These are phyloP conservation scores for Magnolia sinica DNA, from an alignment of 164 flowering plant genomes.

Conservation along the genomic window DNA sequence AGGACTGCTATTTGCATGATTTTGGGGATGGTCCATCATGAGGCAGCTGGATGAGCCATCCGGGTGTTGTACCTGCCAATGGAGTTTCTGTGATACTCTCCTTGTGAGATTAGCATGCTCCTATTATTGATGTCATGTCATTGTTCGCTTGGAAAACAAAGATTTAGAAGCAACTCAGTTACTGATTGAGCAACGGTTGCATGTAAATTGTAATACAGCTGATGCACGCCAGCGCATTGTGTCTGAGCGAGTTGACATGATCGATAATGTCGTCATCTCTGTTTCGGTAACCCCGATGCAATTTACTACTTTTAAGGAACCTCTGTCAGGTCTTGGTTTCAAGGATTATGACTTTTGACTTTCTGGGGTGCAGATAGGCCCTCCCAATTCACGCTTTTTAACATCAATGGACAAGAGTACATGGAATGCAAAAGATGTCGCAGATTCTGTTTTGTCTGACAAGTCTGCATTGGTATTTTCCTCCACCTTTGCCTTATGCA, in stretches of 20 bases:
- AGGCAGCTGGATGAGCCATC: background rate
- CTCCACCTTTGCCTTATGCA: background rate
- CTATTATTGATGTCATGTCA: background rate
- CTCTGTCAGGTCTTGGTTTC: background rate
- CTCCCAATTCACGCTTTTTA: slow-evolving; percentile 68
- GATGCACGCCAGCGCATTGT: slow-evolving; percentile 96
- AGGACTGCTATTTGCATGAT: background rate
- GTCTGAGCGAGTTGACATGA: slow-evolving; percentile 90
- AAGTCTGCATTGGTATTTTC: slow-evolving; percentile 53
- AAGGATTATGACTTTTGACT: slow-evolving; percentile 19
- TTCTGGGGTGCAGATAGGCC: slow-evolving; percentile 78
- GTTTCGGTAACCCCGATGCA: slow-evolving; percentile 60
- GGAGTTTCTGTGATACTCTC: background rate
- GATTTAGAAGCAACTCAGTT: background rate
- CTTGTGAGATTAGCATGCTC: background rate
- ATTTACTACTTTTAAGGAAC: slow-evolving; percentile 1
- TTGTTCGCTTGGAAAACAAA: background rate
- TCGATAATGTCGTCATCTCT: slow-evolving; percentile 84
- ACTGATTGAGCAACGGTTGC: background rate
- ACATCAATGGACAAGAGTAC: slow-evolving; percentile 68
- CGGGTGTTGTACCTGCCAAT: background rate
- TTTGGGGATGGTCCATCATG: background rate
- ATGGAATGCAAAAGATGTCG: slow-evolving; percentile 91
- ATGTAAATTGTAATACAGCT: slow-evolving; percentile 42
- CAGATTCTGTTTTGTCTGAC: slow-evolving; percentile 90